Evolutionary conservation across 129 eudicot species (phyloP), one percentile per base, ranked within the genome.

Genomic region (Ambrosia trifida): DNA sequence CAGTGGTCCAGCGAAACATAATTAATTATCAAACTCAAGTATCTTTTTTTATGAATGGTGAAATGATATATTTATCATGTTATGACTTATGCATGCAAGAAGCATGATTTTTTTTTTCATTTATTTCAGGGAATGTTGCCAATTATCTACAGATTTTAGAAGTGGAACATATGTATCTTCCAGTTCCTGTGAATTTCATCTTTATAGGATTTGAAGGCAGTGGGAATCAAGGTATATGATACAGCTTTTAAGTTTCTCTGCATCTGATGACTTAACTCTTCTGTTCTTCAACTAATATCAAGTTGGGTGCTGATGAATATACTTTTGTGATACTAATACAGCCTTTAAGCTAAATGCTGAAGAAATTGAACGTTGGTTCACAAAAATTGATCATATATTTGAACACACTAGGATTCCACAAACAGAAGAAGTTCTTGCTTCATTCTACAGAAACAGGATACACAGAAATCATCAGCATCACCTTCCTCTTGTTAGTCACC

Each of bases 121-220:
- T 14, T 41, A 73, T 80, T 59, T 63, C 85, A 93, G 98, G 96
- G 64, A 93, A 83, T 73, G 73, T 93, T 76, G 98, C 95, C 72
- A 85, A 79, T 72, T 93, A 93, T 80, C 67, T 93, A 72, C 85
- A 85, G 82, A 91, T 93, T 73, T 79, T 83, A 66, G 98, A 93
- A 89, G 91, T 93, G 76, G 96, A 93, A 66, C 91, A 85, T 10
- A 78, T 93, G 88, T 85, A 93, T 81, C 85, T 93, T 75, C 96
- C 98, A 35, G 84, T 93, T 31, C 98, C 98, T n/a, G 98, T 93
- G 74, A 93, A 93, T 80, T 93, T 93, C 82, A 83, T 93, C 75
- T 93, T 93, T 72, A 82, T 89, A 62, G 98, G 98, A 72, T 93
- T 93, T 70, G 98, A 93, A 74, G 98, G 98, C 41, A 89, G 87